Base-by-base conservation (phyloP, 257 asterid genomes). In the Penstemon eatonii region DNA sequence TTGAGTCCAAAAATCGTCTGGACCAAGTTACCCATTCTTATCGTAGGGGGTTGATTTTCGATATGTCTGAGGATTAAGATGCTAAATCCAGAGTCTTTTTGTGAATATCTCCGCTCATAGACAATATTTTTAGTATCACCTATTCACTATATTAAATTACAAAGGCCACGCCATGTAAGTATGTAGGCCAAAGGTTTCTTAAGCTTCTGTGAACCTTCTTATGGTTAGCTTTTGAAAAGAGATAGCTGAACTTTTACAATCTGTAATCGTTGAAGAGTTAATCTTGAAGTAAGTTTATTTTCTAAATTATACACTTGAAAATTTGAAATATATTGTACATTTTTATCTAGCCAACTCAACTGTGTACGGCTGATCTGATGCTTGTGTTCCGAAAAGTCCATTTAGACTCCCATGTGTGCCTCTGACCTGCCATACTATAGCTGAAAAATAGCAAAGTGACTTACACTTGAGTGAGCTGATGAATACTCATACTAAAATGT, bases 301-400 rank as follows among this genome's bases (percentile, higher is more conserved):
- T 74, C 33, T 11, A 41, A 40, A 8, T 64, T 57, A 59, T 73
- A 51, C 52, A 8, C 60, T 33, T 63, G 62, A 62, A 63, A 37
- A 8, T 54, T 33, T 63, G 62, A 62, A 63, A 37, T n/a, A 63
- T 39, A 46, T 37, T 51, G 37, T 18, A 10, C 12, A 65, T 70
- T 64, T 65, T 52, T 58, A 38, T 70, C 2, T 56, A 33, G 62
- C 40, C 38, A 58, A 43, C 57, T 60, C 15, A 54, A 44, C 41
- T 39, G 51, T 71, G 57, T 4, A 25, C 40, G 4, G 6, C 6
- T 42, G 61, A 67, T 49, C 56, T 63, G 62, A 44, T 68, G 44
- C 43, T 36, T 64, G 33, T 25, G 33, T 25, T 25, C 33, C 2
- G 13, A 11, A 37, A 45, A 4, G 47, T 62, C 51, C 51, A 9